Evolutionary conservation across 2,329 filamentous ascomycete species (phyloP).

Genomic region (Pseudogymnoascus sp.): DNA sequence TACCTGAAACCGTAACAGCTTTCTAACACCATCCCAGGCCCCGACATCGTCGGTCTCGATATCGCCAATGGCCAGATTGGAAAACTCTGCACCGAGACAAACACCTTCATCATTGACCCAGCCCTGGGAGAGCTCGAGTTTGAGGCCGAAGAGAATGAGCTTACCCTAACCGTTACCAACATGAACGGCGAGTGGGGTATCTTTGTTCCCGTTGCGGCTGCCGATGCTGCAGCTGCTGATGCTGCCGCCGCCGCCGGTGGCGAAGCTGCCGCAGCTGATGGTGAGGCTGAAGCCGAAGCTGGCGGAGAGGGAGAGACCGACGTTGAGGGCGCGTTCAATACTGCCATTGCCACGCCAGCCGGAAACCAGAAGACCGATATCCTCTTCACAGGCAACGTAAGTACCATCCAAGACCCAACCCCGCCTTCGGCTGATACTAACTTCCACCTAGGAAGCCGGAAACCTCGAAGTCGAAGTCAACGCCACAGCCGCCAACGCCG

Average conservation of each 20-base stretch:
- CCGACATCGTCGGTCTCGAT: slow-evolving; percentile 22
- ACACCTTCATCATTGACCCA: slow-evolving; percentile 30
- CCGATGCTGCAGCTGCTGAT: background rate
- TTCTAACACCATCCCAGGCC: slow-evolving; percentile 17
- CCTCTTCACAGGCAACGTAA: background rate
- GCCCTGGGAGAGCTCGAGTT: slow-evolving; percentile 34
- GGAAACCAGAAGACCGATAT: background rate
- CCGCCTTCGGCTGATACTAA: background rate
- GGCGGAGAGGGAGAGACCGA: background rate
- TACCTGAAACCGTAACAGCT: too few species aligned
- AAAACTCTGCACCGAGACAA: slow-evolving; percentile 29
- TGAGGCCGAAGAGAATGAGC: slow-evolving; percentile 35
- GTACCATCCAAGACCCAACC: background rate
- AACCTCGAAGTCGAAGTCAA: slow-evolving; percentile 4
- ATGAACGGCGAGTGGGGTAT: slow-evolving; percentile 19
- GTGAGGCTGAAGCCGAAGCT: background rate
- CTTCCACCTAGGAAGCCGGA: slow-evolving; percentile 22
- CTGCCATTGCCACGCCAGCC: background rate
- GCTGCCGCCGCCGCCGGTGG: background rate
- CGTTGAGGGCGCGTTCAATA: background rate
- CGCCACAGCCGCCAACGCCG: background rate
- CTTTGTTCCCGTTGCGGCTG: background rate
- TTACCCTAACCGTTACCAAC: slow-evolving; percentile 16
- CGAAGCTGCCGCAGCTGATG: background rate
- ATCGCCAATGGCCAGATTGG: slow-evolving; percentile 31